Evolutionary conservation across 768 basidiomycete genomes (phyloP), one percentile per base, ranked within the genome.

Genomic region (Mycena rosella): DNA sequence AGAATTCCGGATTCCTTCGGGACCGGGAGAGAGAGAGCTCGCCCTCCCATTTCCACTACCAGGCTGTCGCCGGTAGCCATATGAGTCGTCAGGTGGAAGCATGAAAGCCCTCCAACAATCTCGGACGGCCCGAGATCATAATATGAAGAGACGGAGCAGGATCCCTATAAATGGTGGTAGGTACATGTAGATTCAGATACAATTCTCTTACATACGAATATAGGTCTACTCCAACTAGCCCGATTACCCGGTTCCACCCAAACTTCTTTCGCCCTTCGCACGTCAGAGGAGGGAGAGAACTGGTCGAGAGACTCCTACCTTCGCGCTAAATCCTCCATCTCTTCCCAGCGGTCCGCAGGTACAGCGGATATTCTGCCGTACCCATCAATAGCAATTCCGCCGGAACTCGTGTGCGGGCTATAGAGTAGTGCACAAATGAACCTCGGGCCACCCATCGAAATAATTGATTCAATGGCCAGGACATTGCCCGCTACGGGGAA

Each of bases 61-160:
- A 58, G 30, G 30, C 47, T 40, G n/a, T 60, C 51, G 36, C 27
- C 24, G 20, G 36, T 51, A 51, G 42, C 60, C 20, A 1, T 5
- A 45, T 62, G 51, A 18, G 24, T 20, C 9, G 61, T 54, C 22
- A 13, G 52, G 10, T 45, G 53, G 9, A 63, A 17, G 2, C 0
- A 3, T 26, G 17, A 54, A 17, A 63, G 44, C 44, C 24, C 42
- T 44, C 27, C 36, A 5, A 8, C 52, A 18, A 34, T 26, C 38
- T 63, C 44, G 18, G 53, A 44, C 9, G 61, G 61, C 4, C 61
- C 61, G 18, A 63, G 61, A 34, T 63, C 61, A 14, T 40, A 55
- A 20, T 47, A 54, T 20, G 4, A 1, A 3, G 27, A 6, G 10
- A 27, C 24, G 9, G 61, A 52, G 26, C 61, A 63, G 1, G 51